These are phyloP conservation scores for Mycena metata DNA, from an alignment of 768 basidiomycete genomes.

Conservation along the genomic window DNA sequence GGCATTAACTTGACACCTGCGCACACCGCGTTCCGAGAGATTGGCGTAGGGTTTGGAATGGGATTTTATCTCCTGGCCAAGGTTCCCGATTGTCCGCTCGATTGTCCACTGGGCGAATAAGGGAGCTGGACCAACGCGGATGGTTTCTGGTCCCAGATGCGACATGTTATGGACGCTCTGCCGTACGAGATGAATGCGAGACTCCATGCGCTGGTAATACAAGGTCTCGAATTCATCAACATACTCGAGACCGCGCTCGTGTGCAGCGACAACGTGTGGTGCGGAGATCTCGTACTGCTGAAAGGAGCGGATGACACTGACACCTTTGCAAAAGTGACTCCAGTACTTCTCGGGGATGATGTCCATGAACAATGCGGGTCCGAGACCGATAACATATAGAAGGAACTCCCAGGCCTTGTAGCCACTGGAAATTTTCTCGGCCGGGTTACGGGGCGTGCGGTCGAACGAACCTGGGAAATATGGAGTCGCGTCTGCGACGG, in stretches of 20 bases:
- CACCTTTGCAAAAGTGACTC: neutral
- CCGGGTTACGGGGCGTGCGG: neutral
- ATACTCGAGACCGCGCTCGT: neutral
- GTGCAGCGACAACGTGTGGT: neutral
- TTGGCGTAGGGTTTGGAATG: constrained; percentile 1
- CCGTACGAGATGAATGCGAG: neutral
- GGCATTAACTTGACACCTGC: neutral
- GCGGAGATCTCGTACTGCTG: neutral
- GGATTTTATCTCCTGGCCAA: neutral
- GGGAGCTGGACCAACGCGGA: neutral
- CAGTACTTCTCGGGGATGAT: neutral
- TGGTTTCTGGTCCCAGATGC: neutral
- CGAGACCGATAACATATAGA: neutral
- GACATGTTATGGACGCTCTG: neutral
- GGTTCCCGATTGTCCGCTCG: neutral
- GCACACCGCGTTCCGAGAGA: neutral
- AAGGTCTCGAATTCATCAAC: neutral
- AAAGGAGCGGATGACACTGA: neutral
- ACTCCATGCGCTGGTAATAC: neutral
- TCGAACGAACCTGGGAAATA: neutral
- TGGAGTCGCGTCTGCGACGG: neutral
- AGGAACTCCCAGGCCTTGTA: constrained; percentile 8
- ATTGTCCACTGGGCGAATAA: neutral
- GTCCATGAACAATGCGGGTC: neutral
- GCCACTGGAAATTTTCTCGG: neutral